Percentiles rank a stretch among this genome's conserved stretches.
phyloP scores from a whole-genome alignment of 2,329 filamentous ascomycete species.

The Penicillium sp. region DNA sequence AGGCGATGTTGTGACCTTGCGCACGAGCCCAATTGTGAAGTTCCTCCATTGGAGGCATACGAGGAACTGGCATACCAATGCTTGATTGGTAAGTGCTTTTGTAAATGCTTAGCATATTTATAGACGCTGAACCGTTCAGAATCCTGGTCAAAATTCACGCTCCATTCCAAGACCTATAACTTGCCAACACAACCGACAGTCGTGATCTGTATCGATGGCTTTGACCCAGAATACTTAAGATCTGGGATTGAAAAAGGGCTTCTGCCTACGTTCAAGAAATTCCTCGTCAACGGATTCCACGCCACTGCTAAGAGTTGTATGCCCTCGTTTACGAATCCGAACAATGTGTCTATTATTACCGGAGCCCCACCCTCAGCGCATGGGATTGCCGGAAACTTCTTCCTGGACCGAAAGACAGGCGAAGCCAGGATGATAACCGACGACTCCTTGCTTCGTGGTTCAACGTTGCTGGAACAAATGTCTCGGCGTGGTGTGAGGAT shows the following conservation, averaged over 20 bases:
- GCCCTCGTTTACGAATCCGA: constrained; percentile 47
- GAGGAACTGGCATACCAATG: constrained; percentile 21
- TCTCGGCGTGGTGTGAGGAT: constrained; percentile 40
- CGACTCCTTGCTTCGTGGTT: constrained; percentile 41
- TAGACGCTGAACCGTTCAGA: constrained; percentile 4
- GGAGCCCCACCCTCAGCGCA: constrained; percentile 41
- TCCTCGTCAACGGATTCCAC: constrained; percentile 39
- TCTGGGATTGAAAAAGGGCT: constrained; percentile 35
- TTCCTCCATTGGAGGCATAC: constrained; percentile 24
- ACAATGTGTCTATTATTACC: constrained; percentile 48
- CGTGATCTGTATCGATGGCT: constrained; percentile 45
- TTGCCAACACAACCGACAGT: constrained; percentile 39
- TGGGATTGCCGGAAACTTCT: constrained; percentile 47
- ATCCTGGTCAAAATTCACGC: constrained; percentile 17
- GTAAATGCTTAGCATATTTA: too few species aligned
- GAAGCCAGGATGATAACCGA: constrained; percentile 44
- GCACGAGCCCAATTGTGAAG: constrained; percentile 23
- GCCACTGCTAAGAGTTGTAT: constrained; percentile 40
- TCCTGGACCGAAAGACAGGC: constrained; percentile 40
- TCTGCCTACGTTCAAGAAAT: constrained; percentile 34
- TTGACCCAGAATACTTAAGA: constrained; percentile 43
- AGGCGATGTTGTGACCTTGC: constrained; percentile 29
- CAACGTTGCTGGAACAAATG: constrained; percentile 44
- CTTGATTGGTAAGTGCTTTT: constrained; percentile 9
- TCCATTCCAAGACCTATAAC: constrained; percentile 33